phyloP scores from a whole-genome alignment of 2,329 filamentous ascomycete genomes.

The Colletotrichum orbiculare region DNA sequence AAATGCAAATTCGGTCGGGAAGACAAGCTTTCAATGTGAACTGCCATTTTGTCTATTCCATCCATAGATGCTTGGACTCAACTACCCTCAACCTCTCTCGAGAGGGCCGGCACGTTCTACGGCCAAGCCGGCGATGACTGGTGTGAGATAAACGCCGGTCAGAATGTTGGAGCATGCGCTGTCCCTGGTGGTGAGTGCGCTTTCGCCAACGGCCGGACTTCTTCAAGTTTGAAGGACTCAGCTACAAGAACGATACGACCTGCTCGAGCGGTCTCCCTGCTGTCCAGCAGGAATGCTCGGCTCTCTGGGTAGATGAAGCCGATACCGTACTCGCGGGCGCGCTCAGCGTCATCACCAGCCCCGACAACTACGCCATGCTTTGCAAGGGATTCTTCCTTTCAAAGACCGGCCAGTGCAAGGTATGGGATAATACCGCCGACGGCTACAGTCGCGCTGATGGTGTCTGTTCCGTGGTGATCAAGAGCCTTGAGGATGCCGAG shows the following conservation, averaged over 20 bases:
- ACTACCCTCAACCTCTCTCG: constrained; percentile 22
- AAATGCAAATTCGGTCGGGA: no score
- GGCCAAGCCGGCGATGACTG: constrained; percentile 82
- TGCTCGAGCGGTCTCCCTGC: constrained; percentile 61
- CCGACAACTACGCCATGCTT: constrained; percentile 43
- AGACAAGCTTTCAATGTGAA: no score
- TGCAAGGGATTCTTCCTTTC: constrained; percentile 9
- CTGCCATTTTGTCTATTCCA: no score
- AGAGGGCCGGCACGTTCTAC: constrained; percentile 78
- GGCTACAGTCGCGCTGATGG: constrained; percentile 62
- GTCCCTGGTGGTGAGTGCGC: constrained; percentile 57
- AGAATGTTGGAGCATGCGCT: constrained; percentile 73
- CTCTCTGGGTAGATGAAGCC: constrained; percentile 46
- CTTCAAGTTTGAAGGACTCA: constrained; percentile 58
- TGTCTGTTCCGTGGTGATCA: constrained; percentile 55
- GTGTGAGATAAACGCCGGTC: constrained; percentile 77
- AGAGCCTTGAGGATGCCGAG: constrained; percentile 55
- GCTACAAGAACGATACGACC: constrained; percentile 61
- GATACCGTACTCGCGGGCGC: constrained; percentile 51
- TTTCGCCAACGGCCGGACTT: constrained; percentile 61
- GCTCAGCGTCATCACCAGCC: constrained; percentile 40
- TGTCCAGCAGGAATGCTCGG: constrained; percentile 54
- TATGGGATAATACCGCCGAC: constrained; percentile 54
- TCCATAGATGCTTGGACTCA: constrained; percentile 5
- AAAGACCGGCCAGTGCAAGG: constrained; percentile 34